Evolutionary conservation across 2,329 filamentous ascomycete genomes (phyloP), one percentile per base, ranked within the genome.

Genomic region (Scedosporium apiospermum): DNA sequence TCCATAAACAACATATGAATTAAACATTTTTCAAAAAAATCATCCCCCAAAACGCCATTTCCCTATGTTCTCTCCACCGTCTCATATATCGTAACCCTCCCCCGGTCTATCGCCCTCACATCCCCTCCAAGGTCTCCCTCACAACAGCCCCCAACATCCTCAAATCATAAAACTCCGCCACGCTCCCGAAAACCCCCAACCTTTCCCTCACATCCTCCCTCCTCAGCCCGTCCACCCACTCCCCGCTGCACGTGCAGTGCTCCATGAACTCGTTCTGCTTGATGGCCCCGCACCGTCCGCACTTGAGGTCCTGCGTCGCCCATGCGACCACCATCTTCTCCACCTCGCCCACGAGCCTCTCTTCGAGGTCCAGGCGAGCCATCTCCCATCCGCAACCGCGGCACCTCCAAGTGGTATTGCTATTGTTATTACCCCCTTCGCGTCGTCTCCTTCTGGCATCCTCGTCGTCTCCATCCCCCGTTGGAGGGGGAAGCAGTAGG

Each of bases 261-360:
- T 97, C 93, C 87, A 95, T 92, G 69, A 98, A 96, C 70, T 97
- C 93, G 72, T 96, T 98, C 49, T 90, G 81, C 71, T 91, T 80
- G 46, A 96, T 75, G 68, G 91, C 91, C 38, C 82, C 85, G 72
- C 87, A 89, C 64, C 82, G 80, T 34, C 70, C 72, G 67, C 95
- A 99, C 75, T 91, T 91, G 63, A 98, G 76, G 73, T 99, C 95
- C 76, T 98, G 93, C 41, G 88, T 90, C 65, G 86, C 82, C 93
- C 96, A 99, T 68, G 89, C 86, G 27, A 91, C 82, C 6, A 91
- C 79, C 71, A 88, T 77, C 23, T 84, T 85, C 73, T 97, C 87
- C 18, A 97, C 88, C 63, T 89, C 82, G 0, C 82, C 84, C 51
- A 99, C 83, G 64, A 99, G 78, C 55, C 84, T 79, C 77, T 99